Percentiles rank a stretch among this genome's conserved stretches.
phyloP scores from a whole-genome alignment of 2,329 filamentous ascomycete species.

The Monosporascus sp. region DNA sequence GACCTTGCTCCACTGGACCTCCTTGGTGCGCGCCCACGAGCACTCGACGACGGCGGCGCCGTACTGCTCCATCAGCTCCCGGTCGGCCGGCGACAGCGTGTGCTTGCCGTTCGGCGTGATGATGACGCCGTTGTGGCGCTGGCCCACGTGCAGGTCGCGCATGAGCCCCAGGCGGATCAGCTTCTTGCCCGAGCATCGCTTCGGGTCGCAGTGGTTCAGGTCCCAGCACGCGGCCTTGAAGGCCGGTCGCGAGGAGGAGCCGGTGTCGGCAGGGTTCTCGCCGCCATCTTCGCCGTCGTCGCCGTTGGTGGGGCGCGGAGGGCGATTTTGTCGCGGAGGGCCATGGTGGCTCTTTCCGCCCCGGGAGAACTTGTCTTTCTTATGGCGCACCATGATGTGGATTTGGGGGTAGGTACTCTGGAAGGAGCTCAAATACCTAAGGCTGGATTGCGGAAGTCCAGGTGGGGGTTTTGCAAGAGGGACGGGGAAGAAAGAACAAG shows the following conservation, averaged over 20 bases:
- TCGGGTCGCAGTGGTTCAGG: conserved; percentile 93
- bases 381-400: conserved; percentile 78
- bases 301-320: background rate
- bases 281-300: conserved; percentile 21
- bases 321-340: conserved; percentile 30
- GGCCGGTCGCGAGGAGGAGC: conserved; percentile 36
- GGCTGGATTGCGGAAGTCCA: background rate
- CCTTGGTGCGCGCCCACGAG: conserved; percentile 87
- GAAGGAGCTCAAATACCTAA: background rate
- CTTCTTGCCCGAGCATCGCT: conserved; percentile 91
- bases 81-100: conserved; percentile 77
- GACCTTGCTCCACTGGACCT: conserved; percentile 86
- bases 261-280: conserved; percentile 34
- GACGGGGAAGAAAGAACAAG: no score
- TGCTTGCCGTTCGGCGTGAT: conserved; percentile 92
- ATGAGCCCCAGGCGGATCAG: conserved; percentile 90
- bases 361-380: conserved; percentile 76
- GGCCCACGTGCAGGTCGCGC: conserved; percentile 85
- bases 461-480: background rate
- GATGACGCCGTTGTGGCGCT: conserved; percentile 87
- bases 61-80: conserved; percentile 74
- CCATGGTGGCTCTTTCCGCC: conserved; percentile 65
- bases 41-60: conserved; percentile 96
- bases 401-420: background rate
- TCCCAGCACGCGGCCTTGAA: conserved; percentile 99